These are phyloP conservation scores for Pistacia atlantica DNA, from an alignment of 345 rosid genomes.

Conservation along the genomic window DNA sequence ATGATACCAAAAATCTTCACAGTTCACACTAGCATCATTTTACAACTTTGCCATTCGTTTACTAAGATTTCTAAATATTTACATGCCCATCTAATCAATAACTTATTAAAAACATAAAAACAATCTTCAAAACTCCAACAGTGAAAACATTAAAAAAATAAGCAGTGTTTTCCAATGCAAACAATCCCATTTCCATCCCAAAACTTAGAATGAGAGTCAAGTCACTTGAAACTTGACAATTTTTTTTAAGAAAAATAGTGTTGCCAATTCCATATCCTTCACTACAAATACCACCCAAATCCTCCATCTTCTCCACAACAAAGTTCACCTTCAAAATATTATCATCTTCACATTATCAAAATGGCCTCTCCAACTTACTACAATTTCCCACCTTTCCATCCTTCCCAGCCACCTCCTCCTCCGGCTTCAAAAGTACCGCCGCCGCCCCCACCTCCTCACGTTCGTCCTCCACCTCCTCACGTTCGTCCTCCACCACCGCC, in stretches of 20 bases:
- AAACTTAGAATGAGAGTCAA: conserved; percentile 54
- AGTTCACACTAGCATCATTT: too few relatives aligned
- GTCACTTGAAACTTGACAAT: conserved; percentile 43
- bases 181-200: conserved; percentile 33
- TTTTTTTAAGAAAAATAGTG: neutral
- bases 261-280: neutral
- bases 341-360: conserved; percentile 1
- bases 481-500: conserved; percentile 19
- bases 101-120: too few relatives aligned
- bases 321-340: neutral
- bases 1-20: too few relatives aligned
- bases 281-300: conserved; percentile 48
- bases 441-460: conserved; percentile 22
- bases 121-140: conserved; percentile 21
- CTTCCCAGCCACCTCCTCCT: conserved; percentile 13
- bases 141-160: neutral
- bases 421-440: conserved; percentile 10
- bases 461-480: conserved; percentile 23
- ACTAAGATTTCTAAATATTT: too few relatives aligned
- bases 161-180: conserved; percentile 68
- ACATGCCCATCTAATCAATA: neutral
- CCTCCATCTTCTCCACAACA: conserved; percentile 30
- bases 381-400: conserved; percentile 33
- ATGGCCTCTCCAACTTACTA: conserved; percentile 48
- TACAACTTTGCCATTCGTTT: too few relatives aligned